These are phyloP conservation scores for Quercus alba DNA, from an alignment of 306 rosid species.

Conservation along the genomic window DNA sequence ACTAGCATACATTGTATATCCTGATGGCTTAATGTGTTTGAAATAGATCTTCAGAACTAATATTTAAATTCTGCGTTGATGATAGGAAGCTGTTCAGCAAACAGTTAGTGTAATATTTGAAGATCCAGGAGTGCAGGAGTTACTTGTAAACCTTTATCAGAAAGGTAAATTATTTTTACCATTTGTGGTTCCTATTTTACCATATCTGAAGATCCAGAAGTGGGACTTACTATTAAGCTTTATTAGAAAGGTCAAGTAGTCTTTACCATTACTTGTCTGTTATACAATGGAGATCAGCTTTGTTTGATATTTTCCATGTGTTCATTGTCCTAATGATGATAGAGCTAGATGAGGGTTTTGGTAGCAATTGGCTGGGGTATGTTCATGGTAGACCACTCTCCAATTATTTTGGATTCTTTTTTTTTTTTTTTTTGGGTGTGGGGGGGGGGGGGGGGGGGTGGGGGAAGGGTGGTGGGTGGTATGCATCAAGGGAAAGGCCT, in stretches of 20 bases:
- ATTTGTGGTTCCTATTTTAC: neutral
- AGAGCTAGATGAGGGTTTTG: neutral
- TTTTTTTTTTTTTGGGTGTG: no score
- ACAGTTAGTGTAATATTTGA: constrained; percentile 95
- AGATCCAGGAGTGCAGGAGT: constrained; percentile 97
- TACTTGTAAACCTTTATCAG: constrained; percentile 80
- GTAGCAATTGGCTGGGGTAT: neutral
- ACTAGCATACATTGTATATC: neutral
- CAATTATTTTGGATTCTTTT: neutral
- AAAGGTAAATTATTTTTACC: constrained; percentile 34
- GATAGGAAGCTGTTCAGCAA: constrained; percentile 88
- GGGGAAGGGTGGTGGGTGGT: neutral
- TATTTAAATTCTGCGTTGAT: constrained; percentile 19
- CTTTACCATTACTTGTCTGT: neutral
- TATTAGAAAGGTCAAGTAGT: constrained; percentile 50
- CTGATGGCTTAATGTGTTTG: constrained; percentile 20
- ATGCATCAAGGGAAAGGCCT: neutral
- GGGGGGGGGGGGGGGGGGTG: no score
- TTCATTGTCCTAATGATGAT: neutral
- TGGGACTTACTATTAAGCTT: constrained; percentile 75
- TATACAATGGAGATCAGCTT: neutral
- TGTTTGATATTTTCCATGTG: neutral
- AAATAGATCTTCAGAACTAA: constrained; percentile 7
- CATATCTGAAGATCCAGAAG: constrained; percentile 92
- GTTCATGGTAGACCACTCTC: neutral